These are phyloP conservation scores for Hordeum pubiflorum DNA, from an alignment of 202 grass and related monocot genomes.

Conservation along the genomic window DNA sequence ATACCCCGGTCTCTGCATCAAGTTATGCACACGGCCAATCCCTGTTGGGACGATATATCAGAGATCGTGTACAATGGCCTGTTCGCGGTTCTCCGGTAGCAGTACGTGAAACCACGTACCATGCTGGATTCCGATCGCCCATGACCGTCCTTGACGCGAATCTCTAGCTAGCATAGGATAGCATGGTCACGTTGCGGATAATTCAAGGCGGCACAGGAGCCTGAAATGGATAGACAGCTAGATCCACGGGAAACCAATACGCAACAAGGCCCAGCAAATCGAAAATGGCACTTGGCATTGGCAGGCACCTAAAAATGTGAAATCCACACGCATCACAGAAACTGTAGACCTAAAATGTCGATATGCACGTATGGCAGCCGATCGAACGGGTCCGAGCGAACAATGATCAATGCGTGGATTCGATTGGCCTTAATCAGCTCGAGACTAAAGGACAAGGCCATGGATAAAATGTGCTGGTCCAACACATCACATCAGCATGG, in stretches of 20 bases:
- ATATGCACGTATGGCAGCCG: neutral
- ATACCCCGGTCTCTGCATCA: no score
- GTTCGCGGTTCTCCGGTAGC: constrained; percentile 24
- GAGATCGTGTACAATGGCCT: neutral
- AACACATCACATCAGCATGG: neutral
- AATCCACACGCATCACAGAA: neutral
- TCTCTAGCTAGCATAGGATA: neutral
- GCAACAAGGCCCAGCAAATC: neutral
- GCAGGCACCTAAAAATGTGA: neutral
- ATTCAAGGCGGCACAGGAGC: constrained; percentile 19
- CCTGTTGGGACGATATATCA: no score
- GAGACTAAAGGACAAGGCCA: neutral
- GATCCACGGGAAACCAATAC: neutral
- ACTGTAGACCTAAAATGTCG: neutral
- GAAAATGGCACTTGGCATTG: neutral
- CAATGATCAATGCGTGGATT: neutral
- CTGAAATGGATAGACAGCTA: neutral
- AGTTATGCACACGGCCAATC: no score
- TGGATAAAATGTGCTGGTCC: neutral
- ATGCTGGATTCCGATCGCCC: neutral
- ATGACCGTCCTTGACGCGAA: constrained; percentile 21
- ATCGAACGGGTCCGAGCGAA: neutral
- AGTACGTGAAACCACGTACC: constrained; percentile 7
- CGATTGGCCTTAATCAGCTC: neutral
- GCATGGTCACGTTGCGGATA: neutral